These are phyloP conservation scores for Bathelium albidoporum DNA, from an alignment of 495 filamentous ascomycete species.

Conservation along the genomic window DNA sequence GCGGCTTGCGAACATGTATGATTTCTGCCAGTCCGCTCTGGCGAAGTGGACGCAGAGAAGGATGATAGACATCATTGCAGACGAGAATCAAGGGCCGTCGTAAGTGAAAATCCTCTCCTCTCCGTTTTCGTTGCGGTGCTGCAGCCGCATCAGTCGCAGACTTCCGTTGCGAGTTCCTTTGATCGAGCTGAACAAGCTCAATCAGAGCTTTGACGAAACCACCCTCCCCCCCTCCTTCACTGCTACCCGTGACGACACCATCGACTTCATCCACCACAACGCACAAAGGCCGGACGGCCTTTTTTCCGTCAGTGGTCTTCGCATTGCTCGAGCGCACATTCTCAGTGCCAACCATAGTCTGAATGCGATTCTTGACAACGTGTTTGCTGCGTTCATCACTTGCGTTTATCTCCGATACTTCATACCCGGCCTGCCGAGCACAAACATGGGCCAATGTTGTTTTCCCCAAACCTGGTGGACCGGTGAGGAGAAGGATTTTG, in stretches of 20 bases:
- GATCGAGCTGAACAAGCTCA: conserved; percentile 73
- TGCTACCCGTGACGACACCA: conserved; percentile 73
- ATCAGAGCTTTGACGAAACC: conserved; percentile 94
- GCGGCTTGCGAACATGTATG: conserved; percentile 83
- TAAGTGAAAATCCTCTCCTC: conserved; percentile 71
- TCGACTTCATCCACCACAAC: conserved; percentile 95
- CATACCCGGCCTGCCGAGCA: conserved; percentile 87
- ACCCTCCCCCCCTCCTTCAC: conserved; percentile 59
- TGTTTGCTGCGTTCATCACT: conserved; percentile 65
- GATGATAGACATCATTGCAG: conserved; percentile 96
- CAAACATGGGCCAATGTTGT: conserved; percentile 95
- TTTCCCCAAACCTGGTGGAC: conserved; percentile 88
- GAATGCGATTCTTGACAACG: conserved; percentile 81
- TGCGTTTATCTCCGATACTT: conserved; percentile 82
- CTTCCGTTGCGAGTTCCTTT: conserved; percentile 55
- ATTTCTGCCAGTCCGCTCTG: conserved; percentile 75
- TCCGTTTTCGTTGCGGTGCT: conserved; percentile 42
- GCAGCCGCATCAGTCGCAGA: conserved; percentile 27
- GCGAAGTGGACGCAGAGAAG: conserved; percentile 73
- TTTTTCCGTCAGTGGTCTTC: conserved; percentile 52
- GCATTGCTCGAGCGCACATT: conserved; percentile 75
- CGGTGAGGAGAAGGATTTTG: conserved; percentile 82
- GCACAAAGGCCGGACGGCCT: conserved; percentile 77
- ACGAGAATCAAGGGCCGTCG: conserved; percentile 83
- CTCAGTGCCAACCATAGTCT: conserved; percentile 80